A percentile compares a stretch with the other conserved stretches of the same genome.
These are phyloP conservation scores for Arthrobotrys entomopaga DNA, from an alignment of 2,329 filamentous ascomycete genomes.

Conservation along the genomic window DNA sequence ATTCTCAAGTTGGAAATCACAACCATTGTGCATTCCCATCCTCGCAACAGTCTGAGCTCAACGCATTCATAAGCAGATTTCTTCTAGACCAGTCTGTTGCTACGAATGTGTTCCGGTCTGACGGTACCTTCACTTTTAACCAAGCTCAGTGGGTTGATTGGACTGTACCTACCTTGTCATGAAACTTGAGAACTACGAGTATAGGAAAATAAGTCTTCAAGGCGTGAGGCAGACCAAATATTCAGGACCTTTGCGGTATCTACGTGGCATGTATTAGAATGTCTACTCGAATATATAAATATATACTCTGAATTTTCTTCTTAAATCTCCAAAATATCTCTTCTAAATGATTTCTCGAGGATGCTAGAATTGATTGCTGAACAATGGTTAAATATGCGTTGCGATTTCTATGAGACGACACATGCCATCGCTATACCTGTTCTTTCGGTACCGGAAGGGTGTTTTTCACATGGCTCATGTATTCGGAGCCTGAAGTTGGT, in stretches of 20 bases:
- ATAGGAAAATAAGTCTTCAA: not conserved
- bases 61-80: constrained; percentile 69
- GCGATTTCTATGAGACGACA: too few relatives aligned
- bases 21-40: constrained; percentile 69
- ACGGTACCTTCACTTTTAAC: constrained; percentile 61
- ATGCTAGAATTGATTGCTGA: too few relatives aligned
- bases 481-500: too few relatives aligned
- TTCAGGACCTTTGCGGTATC: too few relatives aligned
- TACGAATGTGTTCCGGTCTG: constrained; percentile 59
- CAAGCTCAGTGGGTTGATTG: constrained; percentile 64
- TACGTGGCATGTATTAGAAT: constrained; percentile 3
- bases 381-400: too few relatives aligned
- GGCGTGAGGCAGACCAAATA: not conserved
- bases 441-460: too few relatives aligned
- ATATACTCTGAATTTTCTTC: constrained; percentile 2
- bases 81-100: constrained; percentile 62
- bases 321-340: not conserved
- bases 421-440: too few relatives aligned
- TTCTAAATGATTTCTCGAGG: too few relatives aligned
- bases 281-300: not conserved
- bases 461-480: too few relatives aligned
- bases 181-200: constrained; percentile 19
- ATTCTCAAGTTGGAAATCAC: constrained; percentile 68
- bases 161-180: constrained; percentile 62
- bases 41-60: constrained; percentile 67